Conservation (phyloP, 441 rosid species). For the Geranium incanum region DNA sequence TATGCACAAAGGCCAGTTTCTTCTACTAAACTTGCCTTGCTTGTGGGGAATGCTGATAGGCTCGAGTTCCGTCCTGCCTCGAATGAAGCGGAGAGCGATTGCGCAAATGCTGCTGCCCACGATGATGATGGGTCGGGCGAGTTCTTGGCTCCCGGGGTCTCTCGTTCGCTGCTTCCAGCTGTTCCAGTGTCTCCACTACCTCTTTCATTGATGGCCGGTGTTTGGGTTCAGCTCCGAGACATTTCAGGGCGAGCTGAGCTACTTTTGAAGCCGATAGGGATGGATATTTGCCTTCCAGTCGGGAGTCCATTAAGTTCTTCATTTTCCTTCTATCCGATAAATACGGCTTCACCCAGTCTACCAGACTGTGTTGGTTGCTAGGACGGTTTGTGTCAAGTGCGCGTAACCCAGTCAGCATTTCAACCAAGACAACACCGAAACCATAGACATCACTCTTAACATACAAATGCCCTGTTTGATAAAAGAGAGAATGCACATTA, state of each 20-base stretch:
- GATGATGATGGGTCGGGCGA: not conserved
- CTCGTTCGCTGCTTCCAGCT: not conserved
- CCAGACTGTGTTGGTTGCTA: too few species aligned
- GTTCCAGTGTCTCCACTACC: not conserved
- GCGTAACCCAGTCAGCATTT: too few species aligned
- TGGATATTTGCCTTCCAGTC: not conserved
- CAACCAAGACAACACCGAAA: too few species aligned
- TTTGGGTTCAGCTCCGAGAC: conserved; percentile 5
- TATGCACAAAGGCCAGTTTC: not conserved
- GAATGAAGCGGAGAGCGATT: not conserved
- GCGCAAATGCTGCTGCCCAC: not conserved
- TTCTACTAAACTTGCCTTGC: not conserved
- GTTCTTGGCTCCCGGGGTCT: not conserved
- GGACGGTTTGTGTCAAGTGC: too few species aligned
- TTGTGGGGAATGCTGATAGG: not conserved
- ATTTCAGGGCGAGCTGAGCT: conserved; percentile 2
- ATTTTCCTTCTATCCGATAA: too few species aligned
- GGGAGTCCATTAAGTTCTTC: not conserved
- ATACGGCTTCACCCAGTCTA: too few species aligned
- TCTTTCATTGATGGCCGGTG: conserved; percentile 2
- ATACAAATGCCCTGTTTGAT: not conserved
- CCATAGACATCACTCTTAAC: too few species aligned
- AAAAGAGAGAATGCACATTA: not conserved
- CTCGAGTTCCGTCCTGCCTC: conserved; percentile 3
- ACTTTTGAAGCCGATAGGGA: conserved; percentile 4